A percentile compares a stretch with the other conserved stretches of the same genome.
These are phyloP conservation scores for Cyberlindnera mycetangii DNA, from an alignment of 805 yeast genomes.

Conservation along the genomic window DNA sequence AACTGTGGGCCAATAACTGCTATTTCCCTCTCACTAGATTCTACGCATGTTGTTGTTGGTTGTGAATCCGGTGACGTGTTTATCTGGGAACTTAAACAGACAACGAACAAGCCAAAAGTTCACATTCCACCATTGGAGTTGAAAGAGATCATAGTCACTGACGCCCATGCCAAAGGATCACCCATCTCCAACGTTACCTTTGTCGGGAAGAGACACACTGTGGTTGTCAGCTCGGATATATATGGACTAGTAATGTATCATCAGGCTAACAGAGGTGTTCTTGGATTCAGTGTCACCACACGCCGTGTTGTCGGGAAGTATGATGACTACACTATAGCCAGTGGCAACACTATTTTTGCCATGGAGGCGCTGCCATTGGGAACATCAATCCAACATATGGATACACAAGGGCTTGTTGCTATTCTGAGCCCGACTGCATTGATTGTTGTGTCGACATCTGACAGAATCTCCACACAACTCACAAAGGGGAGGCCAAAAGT, in stretches of 20 bases:
- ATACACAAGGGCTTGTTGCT: conserved; percentile 57
- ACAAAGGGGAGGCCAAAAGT: conserved; percentile 47
- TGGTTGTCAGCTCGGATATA: conserved; percentile 52
- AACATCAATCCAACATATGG: conserved; percentile 49
- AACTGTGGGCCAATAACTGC: conserved; percentile 49
- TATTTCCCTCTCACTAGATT: conserved; percentile 64
- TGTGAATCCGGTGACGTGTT: conserved; percentile 59
- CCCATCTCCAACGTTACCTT: conserved; percentile 44
- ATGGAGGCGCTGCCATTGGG: conserved; percentile 61
- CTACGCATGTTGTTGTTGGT: conserved; percentile 68
- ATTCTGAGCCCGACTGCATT: conserved; percentile 51
- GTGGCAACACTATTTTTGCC: conserved; percentile 35
- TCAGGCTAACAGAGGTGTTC: conserved; percentile 54
- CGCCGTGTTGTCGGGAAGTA: conserved; percentile 52
- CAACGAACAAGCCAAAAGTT: conserved; percentile 29
- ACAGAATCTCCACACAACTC: conserved; percentile 48
- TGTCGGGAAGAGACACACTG: conserved; percentile 50
- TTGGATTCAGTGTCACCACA: conserved; percentile 47
- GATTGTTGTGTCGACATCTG: conserved; percentile 54
- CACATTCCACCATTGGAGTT: conserved; percentile 21
- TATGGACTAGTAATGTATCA: conserved; percentile 62
- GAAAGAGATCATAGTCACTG: conserved; percentile 23
- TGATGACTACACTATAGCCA: conserved; percentile 19
- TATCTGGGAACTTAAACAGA: conserved; percentile 59
- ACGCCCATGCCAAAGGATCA: conserved; percentile 31